phyloP scores from a whole-genome alignment of 257 asterid genomes.

The Penstemon eatonii region DNA sequence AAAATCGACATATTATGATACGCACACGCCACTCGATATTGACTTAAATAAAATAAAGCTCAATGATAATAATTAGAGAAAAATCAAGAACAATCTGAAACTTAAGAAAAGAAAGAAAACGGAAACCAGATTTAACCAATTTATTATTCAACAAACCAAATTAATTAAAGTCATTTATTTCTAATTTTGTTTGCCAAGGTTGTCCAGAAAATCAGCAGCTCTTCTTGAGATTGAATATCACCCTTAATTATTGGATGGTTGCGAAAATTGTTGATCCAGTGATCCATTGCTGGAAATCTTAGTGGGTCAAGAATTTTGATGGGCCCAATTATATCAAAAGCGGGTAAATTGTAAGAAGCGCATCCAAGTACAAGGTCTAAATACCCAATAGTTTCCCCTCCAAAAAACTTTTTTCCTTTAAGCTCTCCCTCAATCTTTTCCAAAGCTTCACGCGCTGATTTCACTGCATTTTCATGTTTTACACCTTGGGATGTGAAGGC shows the following conservation, averaged over 20 bases:
- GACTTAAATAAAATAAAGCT: no score
- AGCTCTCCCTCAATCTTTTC: constrained; percentile 36
- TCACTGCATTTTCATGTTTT: constrained; percentile 32
- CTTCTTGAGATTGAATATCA: constrained; percentile 31
- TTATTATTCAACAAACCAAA: no score
- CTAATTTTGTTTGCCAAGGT: no score
- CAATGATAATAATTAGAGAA: no score
- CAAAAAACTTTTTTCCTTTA: constrained; percentile 38
- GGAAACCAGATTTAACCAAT: no score
- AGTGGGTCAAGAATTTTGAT: constrained; percentile 31
- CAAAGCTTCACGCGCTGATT: constrained; percentile 27
- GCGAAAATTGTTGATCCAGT: constrained; percentile 29
- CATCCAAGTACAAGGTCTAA: constrained; percentile 42
- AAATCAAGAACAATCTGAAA: no score
- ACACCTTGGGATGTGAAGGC: constrained; percentile 35
- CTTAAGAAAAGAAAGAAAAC: no score
- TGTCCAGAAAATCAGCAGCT: neutral
- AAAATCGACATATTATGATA: no score
- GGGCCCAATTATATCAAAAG: constrained; percentile 36
- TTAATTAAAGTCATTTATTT: no score
- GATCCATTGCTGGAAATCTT: constrained; percentile 26
- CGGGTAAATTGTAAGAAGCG: constrained; percentile 34
- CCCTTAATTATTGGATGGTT: constrained; percentile 24
- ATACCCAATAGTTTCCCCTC: constrained; percentile 44
- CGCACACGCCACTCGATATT: no score